Base-by-base conservation (phyloP, 1,284 basidiomycete genomes). In the Heliocybe sulcata region DNA sequence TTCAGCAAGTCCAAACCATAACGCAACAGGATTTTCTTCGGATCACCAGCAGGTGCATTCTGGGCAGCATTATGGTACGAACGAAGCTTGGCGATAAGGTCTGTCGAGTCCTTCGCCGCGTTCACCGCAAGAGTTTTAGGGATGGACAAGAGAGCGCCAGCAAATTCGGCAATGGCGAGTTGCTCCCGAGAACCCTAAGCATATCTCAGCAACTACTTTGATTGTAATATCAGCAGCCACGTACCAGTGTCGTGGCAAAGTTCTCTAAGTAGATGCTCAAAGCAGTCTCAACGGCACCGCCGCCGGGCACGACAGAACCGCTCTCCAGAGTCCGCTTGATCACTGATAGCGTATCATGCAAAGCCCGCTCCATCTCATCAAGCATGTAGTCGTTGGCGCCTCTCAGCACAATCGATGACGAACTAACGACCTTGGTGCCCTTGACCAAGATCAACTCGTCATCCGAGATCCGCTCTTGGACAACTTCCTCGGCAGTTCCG, bases 371-470 rank as follows among this genome's bases (percentile, higher is more conserved):
- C 97, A 99, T 99, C 78, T 99, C 97, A 71, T 99, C 97, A 61
- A 99, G 76, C 89, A 99, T 93, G 72, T 98, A 99, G 73, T 99
- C 97, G 72, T 99, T 99, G 38, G 97, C 97, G 55, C 97, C 97
- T 57, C 97, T 85, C 58, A 99, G 76, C 57, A 99, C 85, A 67
- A 99, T 91, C 38, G 95, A 98, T 23, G 91, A 80, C 20, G 94
- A 95, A 75, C 77, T 95, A 68, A 98, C 95, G 33, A 94, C 88
- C 75, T 97, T 99, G 55, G 96, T 98, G 3, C 97, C 97, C 74
- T 97, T 98, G 74, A 99, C 80, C 57, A 99, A 77, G 69, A 99
- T 99, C 50, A 98, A 81, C 70, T 99, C 97, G 71, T 99, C 97
- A 65, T 99, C 97, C n/a, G 92, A 90, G 68, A 99, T 93, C 58